A percentile compares a stretch with the other conserved stretches of the same genome.
These are phyloP conservation scores for Mrakiaceae sp. DNA, from an alignment of 1,284 basidiomycete species.

Conservation along the genomic window DNA sequence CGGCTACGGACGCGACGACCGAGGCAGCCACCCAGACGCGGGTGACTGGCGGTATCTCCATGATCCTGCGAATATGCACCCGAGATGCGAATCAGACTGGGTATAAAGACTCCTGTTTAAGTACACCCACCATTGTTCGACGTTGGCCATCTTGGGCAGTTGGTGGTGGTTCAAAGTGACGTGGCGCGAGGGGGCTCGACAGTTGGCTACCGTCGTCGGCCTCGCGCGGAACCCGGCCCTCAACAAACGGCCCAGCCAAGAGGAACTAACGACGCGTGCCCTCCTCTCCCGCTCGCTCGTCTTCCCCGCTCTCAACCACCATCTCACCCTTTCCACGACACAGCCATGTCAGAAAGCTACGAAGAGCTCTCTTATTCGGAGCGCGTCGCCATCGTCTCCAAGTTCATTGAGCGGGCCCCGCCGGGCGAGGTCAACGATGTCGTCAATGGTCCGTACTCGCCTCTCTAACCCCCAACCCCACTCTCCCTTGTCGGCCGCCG, in stretches of 20 bases:
- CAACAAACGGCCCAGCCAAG: not conserved
- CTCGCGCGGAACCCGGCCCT: not conserved
- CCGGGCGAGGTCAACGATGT: conserved; percentile 95
- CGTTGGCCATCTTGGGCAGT: conserved; percentile 5
- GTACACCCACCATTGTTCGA: conserved; percentile 11
- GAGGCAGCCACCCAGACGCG: conserved; percentile 62
- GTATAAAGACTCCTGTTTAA: not conserved
- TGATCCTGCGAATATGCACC: conserved; percentile 45
- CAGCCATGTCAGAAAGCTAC: conserved; percentile 2
- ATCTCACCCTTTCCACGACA: not conserved
- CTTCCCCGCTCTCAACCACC: not conserved
- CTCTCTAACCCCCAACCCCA: not conserved
- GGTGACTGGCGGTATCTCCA: conserved; percentile 80
- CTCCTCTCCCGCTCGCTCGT: too few species aligned
- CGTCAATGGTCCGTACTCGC: conserved; percentile 53
- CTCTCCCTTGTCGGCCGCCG: conserved; percentile 17
- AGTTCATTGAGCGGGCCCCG: conserved; percentile 75
- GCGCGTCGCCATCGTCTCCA: conserved; percentile 2
- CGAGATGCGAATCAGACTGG: not conserved
- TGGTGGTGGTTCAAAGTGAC: not conserved
- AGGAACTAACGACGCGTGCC: too few species aligned
- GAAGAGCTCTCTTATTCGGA: conserved; percentile 5
- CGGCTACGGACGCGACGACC: conserved; percentile 65
- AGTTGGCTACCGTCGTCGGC: not conserved
- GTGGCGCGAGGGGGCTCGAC: not conserved